phyloP scores from a whole-genome alignment of 257 asterid genomes.

The Nicotiana noctiflora region DNA sequence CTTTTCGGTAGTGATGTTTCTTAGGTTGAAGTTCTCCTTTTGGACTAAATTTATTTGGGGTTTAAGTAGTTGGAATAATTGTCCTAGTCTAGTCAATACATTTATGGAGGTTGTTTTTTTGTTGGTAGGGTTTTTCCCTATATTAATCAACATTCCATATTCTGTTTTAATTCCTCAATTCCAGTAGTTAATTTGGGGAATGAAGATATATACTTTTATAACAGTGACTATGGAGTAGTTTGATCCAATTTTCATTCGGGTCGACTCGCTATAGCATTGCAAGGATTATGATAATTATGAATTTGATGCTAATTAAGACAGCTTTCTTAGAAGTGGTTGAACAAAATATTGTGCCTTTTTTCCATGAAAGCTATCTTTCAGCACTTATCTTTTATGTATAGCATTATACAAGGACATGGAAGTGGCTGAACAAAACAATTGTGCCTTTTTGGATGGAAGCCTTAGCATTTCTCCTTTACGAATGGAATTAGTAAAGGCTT shows the following conservation, averaged over 20 bases:
- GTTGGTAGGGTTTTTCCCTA: not conserved
- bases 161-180: not conserved
- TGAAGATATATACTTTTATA: not conserved
- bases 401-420: not conserved
- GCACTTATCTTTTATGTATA: not conserved
- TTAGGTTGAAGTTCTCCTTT: constrained; percentile 17
- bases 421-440: not conserved
- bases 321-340: not conserved
- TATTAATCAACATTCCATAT: not conserved
- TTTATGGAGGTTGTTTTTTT: constrained; percentile 2
- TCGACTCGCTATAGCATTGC: not conserved
- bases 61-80: not conserved
- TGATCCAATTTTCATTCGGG: not conserved
- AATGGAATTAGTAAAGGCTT: not conserved
- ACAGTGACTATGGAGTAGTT: not conserved
- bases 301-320: not conserved
- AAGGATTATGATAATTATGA: not conserved
- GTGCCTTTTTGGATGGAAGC: not conserved
- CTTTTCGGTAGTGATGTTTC: not conserved
- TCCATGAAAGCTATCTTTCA: not conserved
- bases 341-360: not conserved
- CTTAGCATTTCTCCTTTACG: not conserved
- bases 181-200: constrained; percentile 2
- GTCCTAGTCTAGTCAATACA: not conserved
- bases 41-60: constrained; percentile 13